Evolutionary conservation across 345 rosid genomes (phyloP), one percentile per base, ranked within the genome.

Genomic region (Euphorbia peplus): DNA sequence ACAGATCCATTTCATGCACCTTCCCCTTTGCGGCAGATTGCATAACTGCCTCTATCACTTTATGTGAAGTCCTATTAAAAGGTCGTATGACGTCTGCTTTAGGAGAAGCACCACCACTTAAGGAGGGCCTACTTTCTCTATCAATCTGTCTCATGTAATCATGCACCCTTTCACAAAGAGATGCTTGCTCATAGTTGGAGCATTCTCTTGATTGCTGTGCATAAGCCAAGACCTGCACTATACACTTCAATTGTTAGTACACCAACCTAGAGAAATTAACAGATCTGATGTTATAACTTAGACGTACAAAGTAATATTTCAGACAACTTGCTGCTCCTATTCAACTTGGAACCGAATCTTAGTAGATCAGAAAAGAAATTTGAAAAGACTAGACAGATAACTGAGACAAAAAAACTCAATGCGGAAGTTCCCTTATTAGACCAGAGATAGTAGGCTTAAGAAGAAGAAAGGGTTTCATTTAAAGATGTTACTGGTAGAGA

Each of bases 191-290:
- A 74, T 87, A 85, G 79, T 91, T 80, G 74, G 92, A 80, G 72
- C 90, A 82, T 84, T 88, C 97, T 74, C 90, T 84, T 37, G 95
- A 88, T 75, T 88, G 92, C 30, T 88, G 95, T 70, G 95, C 92
- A 76, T 88, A 87, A 69, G 86, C 83, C 82, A 87, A 79, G 69
- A 84, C 88, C 95, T 88, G 81, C 19, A 72, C 4, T n/a, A 50
- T 21, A 62, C 54, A 15, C 14, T 30, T 14, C 13, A 15, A n/a
- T 22, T 35, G 46, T 60, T 44, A n/a, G 18, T 50, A 16, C 21
- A 18, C 37, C 69, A 65, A 51, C 66, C 25, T 30, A 21, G 19
- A 62, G 24, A 28, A 54, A 57, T 35, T 26, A 42, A 42, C 9
- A 25, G 41, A 8, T 21, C 67, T 35, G 39, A 18, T 16, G 13